Evolutionary conservation across 2,329 filamentous ascomycete species (phyloP).

Genomic region (Colletotrichum theobromicola): DNA sequence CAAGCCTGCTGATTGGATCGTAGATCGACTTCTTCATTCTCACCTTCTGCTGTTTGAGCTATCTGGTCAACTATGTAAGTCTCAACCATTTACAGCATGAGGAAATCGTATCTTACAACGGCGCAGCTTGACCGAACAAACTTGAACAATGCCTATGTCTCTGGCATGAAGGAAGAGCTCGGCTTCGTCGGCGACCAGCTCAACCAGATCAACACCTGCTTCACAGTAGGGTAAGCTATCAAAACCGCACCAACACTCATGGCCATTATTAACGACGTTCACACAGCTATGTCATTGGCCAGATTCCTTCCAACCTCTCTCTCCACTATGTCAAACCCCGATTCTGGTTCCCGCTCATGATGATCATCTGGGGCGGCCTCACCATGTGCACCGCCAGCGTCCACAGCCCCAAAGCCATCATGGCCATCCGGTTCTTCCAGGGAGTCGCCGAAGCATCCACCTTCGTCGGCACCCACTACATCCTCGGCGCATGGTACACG

Average conservation of each 20-base stretch:
- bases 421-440: slow-evolving; percentile 49
- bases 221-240: slow-evolving; percentile 44
- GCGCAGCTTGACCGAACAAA: slow-evolving; percentile 26
- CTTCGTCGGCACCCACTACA: slow-evolving; percentile 47
- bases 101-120: neutral
- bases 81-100: neutral
- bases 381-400: slow-evolving; percentile 66
- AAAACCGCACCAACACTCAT: rapidly evolving
- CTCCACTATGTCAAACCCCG: slow-evolving; percentile 68
- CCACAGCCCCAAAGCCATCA: slow-evolving; percentile 57
- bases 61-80: slow-evolving; percentile 59
- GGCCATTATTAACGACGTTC: neutral
- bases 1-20: neutral
- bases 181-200: slow-evolving; percentile 39
- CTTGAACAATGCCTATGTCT: slow-evolving; percentile 41
- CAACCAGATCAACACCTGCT: slow-evolving; percentile 59
- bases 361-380: slow-evolving; percentile 66
- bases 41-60: slow-evolving; percentile 66
- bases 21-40: slow-evolving; percentile 64
- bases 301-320: slow-evolving; percentile 66
- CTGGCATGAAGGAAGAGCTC: slow-evolving; percentile 43
- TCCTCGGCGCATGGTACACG: slow-evolving; percentile 63
- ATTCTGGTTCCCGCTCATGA: slow-evolving; percentile 69
- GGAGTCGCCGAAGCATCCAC: slow-evolving; percentile 43
- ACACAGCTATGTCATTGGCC: slow-evolving; percentile 54